These are phyloP conservation scores for Arabidopsis arenosa DNA, from an alignment of 345 rosid genomes.

Conservation along the genomic window DNA sequence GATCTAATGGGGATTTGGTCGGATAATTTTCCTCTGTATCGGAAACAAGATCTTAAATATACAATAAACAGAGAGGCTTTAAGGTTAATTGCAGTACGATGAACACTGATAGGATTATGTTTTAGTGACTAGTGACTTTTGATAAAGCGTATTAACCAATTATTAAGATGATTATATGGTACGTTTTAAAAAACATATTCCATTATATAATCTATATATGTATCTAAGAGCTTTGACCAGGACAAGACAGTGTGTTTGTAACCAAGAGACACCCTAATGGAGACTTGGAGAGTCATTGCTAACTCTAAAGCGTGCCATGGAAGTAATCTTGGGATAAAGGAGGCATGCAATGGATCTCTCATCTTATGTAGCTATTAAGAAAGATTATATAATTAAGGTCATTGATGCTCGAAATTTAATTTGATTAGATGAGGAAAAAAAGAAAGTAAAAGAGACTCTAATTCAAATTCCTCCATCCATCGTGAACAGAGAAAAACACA, in stretches of 20 bases:
- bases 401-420: not conserved
- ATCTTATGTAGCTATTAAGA: not conserved
- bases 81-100: not conserved
- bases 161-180: not conserved
- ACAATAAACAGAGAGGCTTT: not conserved
- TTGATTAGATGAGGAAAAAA: not conserved
- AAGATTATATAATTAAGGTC: not conserved
- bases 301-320: not conserved
- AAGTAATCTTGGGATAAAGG: not conserved
- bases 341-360: not conserved
- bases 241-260: conserved; percentile 9
- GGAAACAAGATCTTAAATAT: conserved; percentile 3
- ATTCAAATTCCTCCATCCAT: not conserved
- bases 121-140: not conserved
- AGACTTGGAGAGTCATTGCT: not conserved
- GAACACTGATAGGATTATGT: not conserved
- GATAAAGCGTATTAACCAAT: not conserved
- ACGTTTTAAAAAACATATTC: not conserved
- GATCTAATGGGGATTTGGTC: not conserved
- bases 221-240: conserved; percentile 6
- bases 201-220: not conserved
- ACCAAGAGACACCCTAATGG: not conserved
- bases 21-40: not conserved
- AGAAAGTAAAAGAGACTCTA: not conserved
- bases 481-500: conserved; percentile 18